phyloP scores from a whole-genome alignment of 106 monocot species.

The Xerophyta viscosa region DNA sequence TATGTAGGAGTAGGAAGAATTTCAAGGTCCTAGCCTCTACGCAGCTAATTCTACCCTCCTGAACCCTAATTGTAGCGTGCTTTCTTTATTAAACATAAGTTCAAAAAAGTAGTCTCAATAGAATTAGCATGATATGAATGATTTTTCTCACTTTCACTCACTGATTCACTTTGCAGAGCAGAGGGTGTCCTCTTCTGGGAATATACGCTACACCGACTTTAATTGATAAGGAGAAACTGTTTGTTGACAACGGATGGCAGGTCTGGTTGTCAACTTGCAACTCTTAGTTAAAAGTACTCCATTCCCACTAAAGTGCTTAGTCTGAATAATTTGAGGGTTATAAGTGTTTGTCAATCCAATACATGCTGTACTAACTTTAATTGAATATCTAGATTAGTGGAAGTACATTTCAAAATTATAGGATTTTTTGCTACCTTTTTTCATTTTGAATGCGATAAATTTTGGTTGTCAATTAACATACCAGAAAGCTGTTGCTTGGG shows the following conservation, averaged over 20 bases:
- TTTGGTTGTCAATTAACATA: not conserved
- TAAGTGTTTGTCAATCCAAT: too few species aligned
- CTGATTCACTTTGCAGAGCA: conserved; percentile 45
- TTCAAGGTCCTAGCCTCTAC: too few species aligned
- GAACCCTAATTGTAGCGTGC: too few species aligned
- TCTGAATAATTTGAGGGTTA: too few species aligned
- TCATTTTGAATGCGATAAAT: not conserved
- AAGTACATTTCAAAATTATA: too few species aligned
- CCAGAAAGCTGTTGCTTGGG: conserved; percentile 70
- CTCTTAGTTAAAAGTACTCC: not conserved
- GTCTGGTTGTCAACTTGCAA: conserved; percentile 14
- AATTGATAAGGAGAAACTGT: conserved; percentile 58
- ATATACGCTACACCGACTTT: conserved; percentile 77
- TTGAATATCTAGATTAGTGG: too few species aligned
- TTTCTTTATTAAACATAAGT: too few species aligned
- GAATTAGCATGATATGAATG: not conserved
- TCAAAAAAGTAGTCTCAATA: not conserved
- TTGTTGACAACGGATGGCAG: conserved; percentile 79
- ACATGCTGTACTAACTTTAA: too few species aligned
- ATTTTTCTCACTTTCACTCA: not conserved
- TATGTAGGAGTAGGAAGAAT: too few species aligned
- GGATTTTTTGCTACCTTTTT: not conserved
- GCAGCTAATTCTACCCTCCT: too few species aligned
- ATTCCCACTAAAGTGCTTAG: not conserved
- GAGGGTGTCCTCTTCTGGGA: conserved; percentile 76